Evolutionary conservation across 2,329 filamentous ascomycete species (phyloP).

Genomic region (Neophaeococcomyces aloes): DNA sequence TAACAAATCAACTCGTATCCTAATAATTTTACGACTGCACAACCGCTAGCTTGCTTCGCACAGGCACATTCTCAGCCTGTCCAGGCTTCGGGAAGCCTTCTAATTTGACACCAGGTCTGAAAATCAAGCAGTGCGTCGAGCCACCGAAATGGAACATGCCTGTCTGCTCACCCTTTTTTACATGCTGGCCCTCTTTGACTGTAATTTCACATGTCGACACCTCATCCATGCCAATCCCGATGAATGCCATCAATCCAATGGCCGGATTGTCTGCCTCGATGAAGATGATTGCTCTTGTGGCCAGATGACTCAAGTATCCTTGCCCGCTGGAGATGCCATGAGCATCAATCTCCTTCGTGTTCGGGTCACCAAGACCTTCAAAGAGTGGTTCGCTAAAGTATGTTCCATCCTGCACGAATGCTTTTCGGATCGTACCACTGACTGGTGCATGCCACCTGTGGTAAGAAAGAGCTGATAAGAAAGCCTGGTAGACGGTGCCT

Average conservation of each 20-base stretch:
- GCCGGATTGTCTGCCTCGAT: constrained; percentile 57
- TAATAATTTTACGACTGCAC: constrained; percentile 16
- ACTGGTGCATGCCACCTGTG: constrained; percentile 65
- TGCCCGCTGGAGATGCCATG: constrained; percentile 38
- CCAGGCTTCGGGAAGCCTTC: constrained; percentile 31
- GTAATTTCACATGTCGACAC: constrained; percentile 64
- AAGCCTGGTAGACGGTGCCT: constrained; percentile 61
- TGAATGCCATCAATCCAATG: constrained; percentile 59
- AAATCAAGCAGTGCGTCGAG: constrained; percentile 58
- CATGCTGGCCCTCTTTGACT: constrained; percentile 52
- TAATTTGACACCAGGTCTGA: constrained; percentile 38
- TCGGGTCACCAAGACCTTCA: constrained; percentile 30
- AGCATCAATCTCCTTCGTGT: constrained; percentile 25
- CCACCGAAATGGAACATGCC: constrained; percentile 80
- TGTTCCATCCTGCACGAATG: constrained; percentile 51
- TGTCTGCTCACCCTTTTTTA: constrained; percentile 60
- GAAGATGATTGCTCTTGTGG: constrained; percentile 59
- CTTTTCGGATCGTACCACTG: constrained; percentile 48
- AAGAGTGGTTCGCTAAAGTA: constrained; percentile 56
- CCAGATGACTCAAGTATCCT: constrained; percentile 57
- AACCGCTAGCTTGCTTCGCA: constrained; percentile 29
- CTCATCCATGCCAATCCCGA: constrained; percentile 67
- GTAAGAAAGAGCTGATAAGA: constrained; percentile 56
- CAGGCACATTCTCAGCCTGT: constrained; percentile 32
- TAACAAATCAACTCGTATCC: neutral